These are phyloP conservation scores for Porphyrellus cyaneotinctus DNA, from an alignment of 768 basidiomycete genomes.

Conservation along the genomic window DNA sequence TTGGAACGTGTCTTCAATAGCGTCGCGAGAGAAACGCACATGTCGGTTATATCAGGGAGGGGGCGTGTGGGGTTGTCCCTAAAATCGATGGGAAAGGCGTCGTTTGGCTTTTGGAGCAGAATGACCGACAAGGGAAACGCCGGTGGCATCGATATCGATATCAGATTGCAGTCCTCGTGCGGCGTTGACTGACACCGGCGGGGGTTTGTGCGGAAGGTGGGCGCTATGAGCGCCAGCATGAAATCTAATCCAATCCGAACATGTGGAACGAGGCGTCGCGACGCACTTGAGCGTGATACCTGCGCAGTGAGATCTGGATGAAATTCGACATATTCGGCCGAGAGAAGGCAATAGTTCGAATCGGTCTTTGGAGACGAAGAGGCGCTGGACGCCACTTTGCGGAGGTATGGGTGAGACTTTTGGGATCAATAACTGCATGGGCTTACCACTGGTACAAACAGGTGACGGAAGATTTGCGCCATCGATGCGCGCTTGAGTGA, in stretches of 20 bases:
- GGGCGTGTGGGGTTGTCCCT: no score
- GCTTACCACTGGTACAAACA: not conserved
- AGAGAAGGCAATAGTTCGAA: no score
- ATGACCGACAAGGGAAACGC: not conserved
- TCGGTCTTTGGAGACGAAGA: no score
- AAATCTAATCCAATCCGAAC: constrained; percentile 5
- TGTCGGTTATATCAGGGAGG: no score
- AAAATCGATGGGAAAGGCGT: no score
- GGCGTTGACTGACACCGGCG: constrained; percentile 5
- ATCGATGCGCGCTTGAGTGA: no score
- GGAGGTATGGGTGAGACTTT: not conserved
- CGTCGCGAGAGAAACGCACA: no score
- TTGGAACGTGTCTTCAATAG: no score
- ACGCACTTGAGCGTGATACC: constrained; percentile 23
- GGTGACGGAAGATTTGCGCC: no score
- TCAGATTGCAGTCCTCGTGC: not conserved
- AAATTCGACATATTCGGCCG: not conserved
- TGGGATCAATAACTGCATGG: not conserved
- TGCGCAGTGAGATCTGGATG: constrained; percentile 3
- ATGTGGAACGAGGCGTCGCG: constrained; percentile 16
- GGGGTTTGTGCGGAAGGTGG: not conserved
- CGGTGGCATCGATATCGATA: not conserved
- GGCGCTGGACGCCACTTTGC: not conserved
- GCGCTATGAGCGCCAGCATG: constrained; percentile 17
- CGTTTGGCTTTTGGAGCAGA: no score